Conservation (phyloP, 192 early-diverging fungal genomes). For the Coemansia sp. region DNA sequence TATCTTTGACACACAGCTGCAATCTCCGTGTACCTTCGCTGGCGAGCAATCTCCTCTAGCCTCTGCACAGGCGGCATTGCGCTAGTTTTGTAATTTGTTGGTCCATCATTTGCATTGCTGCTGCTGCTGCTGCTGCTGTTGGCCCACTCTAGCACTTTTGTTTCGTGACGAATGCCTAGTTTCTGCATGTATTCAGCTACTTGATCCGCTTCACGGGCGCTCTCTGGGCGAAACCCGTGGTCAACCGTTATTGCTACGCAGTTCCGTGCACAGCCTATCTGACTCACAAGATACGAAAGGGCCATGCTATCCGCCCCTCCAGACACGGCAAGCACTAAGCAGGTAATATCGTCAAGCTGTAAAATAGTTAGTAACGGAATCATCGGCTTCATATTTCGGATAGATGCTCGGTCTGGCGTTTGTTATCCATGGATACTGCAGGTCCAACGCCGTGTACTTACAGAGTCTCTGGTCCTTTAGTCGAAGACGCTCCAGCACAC, state of each 20-base stretch:
- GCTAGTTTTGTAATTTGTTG: not conserved
- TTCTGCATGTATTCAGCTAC: constrained; percentile 28
- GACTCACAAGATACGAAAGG: constrained; percentile 43
- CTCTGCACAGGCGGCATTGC: constrained; percentile 19
- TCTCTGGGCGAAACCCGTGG: constrained; percentile 47
- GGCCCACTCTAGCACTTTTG: constrained; percentile 22
- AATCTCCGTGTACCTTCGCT: constrained; percentile 34
- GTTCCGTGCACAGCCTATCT: constrained; percentile 17
- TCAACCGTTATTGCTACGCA: constrained; percentile 50
- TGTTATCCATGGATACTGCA: not conserved
- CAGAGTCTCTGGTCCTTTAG: constrained; percentile 27
- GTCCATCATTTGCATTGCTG: not conserved
- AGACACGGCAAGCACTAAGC: constrained; percentile 47
- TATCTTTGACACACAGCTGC: constrained; percentile 11
- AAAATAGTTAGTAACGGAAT: not conserved
- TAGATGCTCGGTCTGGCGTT: too few relatives aligned
- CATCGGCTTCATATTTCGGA: too few relatives aligned
- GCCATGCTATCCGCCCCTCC: constrained; percentile 58
- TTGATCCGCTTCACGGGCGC: constrained; percentile 32
- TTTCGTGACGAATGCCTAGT: constrained; percentile 42
- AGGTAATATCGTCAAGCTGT: not conserved
- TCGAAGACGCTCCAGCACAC: constrained; percentile 19
- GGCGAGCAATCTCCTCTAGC: constrained; percentile 45
- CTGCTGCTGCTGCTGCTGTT: not conserved
- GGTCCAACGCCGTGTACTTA: constrained; percentile 4